Percentiles rank a stretch among this genome's conserved stretches.
phyloP scores from a whole-genome alignment of 23 red algal species.

The Pyropia yezoensis region DNA sequence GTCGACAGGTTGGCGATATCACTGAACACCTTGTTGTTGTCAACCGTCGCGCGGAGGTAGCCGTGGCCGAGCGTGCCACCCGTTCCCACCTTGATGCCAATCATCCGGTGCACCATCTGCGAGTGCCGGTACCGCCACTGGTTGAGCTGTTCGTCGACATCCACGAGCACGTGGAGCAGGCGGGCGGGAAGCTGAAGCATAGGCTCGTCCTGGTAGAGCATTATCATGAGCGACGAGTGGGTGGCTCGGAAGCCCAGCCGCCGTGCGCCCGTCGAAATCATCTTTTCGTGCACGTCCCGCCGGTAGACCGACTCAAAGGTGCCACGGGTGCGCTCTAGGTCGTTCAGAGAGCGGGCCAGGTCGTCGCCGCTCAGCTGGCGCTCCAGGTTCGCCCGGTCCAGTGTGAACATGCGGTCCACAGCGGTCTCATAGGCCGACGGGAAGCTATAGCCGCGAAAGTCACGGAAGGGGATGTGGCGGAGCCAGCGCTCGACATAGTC shows the following conservation, averaged over 20 bases:
- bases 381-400: constrained; percentile 63
- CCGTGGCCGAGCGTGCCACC: constrained; percentile 82
- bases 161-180: constrained; percentile 73
- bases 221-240: constrained; percentile 81
- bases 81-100: constrained; percentile 88
- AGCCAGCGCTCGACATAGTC: constrained; percentile 94
- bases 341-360: constrained; percentile 9
- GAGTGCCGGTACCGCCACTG: constrained; percentile 95
- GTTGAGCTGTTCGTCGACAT: constrained; percentile 89
- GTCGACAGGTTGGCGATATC: constrained; percentile 88
- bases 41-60: constrained; percentile 80
- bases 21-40: constrained; percentile 79
- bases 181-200: constrained; percentile 90
- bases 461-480: constrained; percentile 83
- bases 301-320: constrained; percentile 79
- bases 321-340: constrained; percentile 50
- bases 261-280: constrained; percentile 36
- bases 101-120: constrained; percentile 99
- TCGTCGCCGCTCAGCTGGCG: constrained; percentile 17
- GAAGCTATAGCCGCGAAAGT: constrained; percentile 90
- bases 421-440: constrained; percentile 66
- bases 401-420: constrained; percentile 71
- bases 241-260: constrained; percentile 89
- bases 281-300: constrained; percentile 75
- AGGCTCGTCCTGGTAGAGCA: constrained; percentile 94